Conservation (phyloP, 352 stramenopile genomes). For the Globisporangium carolinianum region DNA sequence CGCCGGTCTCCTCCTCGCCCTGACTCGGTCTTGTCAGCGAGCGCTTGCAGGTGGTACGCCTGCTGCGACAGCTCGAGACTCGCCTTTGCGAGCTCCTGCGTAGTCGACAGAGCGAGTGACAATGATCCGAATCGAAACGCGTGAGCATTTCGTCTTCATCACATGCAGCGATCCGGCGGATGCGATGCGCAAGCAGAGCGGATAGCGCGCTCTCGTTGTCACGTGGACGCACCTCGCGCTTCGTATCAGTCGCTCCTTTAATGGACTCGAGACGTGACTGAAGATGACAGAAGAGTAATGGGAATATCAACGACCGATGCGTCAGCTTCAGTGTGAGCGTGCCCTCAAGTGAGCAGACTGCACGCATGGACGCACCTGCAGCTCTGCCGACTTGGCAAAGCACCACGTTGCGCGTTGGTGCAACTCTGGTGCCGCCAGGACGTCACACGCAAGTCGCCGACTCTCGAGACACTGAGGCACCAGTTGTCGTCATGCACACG, state of each 20-base stretch:
- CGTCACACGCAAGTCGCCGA: constrained; percentile 21
- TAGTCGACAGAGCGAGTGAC: background rate
- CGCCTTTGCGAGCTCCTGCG: constrained; percentile 29
- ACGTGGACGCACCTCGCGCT: background rate
- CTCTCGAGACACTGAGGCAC: constrained; percentile 16
- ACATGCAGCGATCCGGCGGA: no score
- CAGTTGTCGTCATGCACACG: background rate
- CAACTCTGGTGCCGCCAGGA: constrained; percentile 21
- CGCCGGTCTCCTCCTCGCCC: background rate
- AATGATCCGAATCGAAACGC: background rate
- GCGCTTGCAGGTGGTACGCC: constrained; percentile 38
- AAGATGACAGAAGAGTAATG: background rate
- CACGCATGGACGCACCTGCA: constrained; percentile 18
- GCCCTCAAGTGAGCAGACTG: no score
- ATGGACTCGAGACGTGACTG: constrained; percentile 8
- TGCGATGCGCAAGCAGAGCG: no score
- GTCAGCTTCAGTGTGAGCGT: background rate
- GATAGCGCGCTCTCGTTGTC: no score
- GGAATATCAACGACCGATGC: background rate
- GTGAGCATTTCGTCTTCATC: no score
- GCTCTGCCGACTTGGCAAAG: constrained; percentile 26
- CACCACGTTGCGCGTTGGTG: constrained; percentile 18
- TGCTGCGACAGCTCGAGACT: constrained; percentile 42
- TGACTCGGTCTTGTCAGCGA: constrained; percentile 19
- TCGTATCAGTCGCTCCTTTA: constrained; percentile 4